Percentiles rank a stretch among this genome's conserved stretches.
Conservation (phyloP, 75 land plant species). For the Isoetes taiwanensis region DNA sequence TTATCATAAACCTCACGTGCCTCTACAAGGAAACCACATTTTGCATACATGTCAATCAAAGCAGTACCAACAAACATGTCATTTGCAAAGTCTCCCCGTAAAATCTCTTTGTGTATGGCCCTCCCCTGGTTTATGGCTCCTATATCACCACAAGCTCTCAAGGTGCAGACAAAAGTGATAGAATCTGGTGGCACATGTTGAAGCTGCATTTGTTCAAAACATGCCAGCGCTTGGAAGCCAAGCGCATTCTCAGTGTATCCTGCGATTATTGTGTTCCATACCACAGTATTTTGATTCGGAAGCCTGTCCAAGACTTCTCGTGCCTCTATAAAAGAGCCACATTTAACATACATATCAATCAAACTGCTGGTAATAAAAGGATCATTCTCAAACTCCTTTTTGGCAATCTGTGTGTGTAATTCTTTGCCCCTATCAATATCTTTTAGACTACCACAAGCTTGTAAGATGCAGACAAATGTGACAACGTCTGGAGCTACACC, state of each 20-base stretch:
- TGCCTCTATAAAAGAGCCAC: conserved; percentile 26
- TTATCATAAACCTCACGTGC: not conserved
- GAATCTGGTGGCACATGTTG: conserved; percentile 28
- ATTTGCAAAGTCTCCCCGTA: too few relatives aligned
- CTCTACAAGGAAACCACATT: not conserved
- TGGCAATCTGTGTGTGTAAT: conserved; percentile 34
- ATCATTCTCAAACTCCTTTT: conserved; percentile 17
- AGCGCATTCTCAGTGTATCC: conserved; percentile 31
- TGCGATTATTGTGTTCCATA: conserved; percentile 55
- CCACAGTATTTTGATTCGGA: conserved; percentile 25
- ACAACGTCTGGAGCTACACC: conserved; percentile 31
- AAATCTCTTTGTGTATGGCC: too few relatives aligned
- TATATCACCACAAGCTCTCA: conserved; percentile 46
- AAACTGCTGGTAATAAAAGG: conserved; percentile 36
- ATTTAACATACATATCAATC: conserved; percentile 46
- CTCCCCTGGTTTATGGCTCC: conserved; percentile 36
- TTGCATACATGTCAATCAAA: too few relatives aligned
- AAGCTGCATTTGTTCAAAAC: conserved; percentile 29
- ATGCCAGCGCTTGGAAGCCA: conserved; percentile 25
- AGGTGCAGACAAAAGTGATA: conserved; percentile 39
- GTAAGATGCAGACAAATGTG: conserved; percentile 42
- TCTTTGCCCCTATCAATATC: conserved; percentile 31
- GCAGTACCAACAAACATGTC: too few relatives aligned
- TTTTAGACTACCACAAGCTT: conserved; percentile 35
- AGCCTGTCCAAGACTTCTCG: conserved; percentile 21